phyloP scores from a whole-genome alignment of 2,329 filamentous ascomycete genomes.

The Pyricularia sp. region DNA sequence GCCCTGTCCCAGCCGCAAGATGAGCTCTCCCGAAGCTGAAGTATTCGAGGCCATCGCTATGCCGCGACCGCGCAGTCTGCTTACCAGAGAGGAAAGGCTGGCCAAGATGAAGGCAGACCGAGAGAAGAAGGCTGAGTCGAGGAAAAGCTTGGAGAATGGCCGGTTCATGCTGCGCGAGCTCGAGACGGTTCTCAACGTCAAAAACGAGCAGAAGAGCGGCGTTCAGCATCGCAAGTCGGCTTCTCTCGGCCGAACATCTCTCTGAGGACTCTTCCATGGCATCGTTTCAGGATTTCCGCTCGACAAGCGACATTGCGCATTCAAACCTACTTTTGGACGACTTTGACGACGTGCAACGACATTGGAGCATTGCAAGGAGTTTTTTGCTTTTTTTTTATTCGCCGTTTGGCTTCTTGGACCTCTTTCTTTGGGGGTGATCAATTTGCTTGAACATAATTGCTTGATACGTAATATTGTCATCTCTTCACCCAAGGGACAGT shows the following conservation, averaged over 20 bases:
- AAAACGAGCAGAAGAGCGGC: slow-evolving; percentile 13
- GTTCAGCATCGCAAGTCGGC: not conserved
- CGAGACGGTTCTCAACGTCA: slow-evolving; percentile 69
- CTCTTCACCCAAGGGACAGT: not conserved
- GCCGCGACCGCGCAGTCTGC: slow-evolving; percentile 57
- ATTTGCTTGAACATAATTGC: not conserved
- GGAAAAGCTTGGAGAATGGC: slow-evolving; percentile 70
- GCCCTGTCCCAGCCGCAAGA: slow-evolving; percentile 30
- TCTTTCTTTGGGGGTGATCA: not conserved
- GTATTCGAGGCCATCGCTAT: slow-evolving; percentile 87
- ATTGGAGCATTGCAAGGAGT: not conserved
- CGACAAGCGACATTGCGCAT: not conserved
- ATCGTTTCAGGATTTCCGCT: not conserved
- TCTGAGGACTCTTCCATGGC: not conserved
- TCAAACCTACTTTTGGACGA: not conserved
- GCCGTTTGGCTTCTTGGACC: not conserved
- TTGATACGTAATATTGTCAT: not conserved
- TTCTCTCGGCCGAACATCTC: not conserved
- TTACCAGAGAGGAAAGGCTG: slow-evolving; percentile 82
- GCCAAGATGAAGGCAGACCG: slow-evolving; percentile 82
- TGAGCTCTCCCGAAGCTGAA: slow-evolving; percentile 55
- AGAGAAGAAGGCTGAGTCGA: slow-evolving; percentile 58
- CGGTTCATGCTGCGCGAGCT: slow-evolving; percentile 88
- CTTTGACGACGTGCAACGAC: slow-evolving; percentile 3
- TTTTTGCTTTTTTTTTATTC: not conserved